Evolutionary conservation across 768 basidiomycete genomes (phyloP).

Genomic region (Cubamyces lactineus): DNA sequence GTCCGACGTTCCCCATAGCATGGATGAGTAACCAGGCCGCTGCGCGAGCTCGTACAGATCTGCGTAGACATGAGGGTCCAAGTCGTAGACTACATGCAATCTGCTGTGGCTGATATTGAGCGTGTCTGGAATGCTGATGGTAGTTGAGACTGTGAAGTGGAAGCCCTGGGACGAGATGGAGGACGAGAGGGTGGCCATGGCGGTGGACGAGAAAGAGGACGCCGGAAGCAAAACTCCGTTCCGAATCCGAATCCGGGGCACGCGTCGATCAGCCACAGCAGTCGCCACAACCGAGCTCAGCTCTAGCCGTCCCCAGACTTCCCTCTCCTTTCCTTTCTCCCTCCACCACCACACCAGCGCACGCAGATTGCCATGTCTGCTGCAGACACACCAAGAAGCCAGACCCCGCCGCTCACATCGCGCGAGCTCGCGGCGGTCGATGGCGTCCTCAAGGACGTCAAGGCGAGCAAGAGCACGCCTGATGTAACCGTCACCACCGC

Average conservation of each 20-base stretch:
- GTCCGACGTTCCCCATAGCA: slow-evolving; percentile 42
- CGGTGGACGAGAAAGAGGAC: not conserved
- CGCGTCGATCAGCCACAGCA: not conserved
- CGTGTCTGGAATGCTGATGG: slow-evolving; percentile 1
- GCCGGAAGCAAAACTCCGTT: slow-evolving; percentile 12
- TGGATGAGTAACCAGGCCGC: slow-evolving; percentile 34
- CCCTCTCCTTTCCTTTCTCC: slow-evolving; percentile 3
- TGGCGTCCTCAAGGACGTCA: slow-evolving; percentile 55
- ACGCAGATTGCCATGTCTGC: slow-evolving; percentile 22
- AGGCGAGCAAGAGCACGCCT: slow-evolving; percentile 34
- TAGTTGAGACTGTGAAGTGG: slow-evolving; percentile 30
- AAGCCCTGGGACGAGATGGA: slow-evolving; percentile 29
- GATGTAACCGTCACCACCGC: slow-evolving; percentile 16
- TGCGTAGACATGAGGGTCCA: slow-evolving; percentile 46
- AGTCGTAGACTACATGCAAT: slow-evolving; percentile 39
- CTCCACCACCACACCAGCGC: not conserved
- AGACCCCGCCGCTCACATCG: slow-evolving; percentile 34
- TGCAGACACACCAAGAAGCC: slow-evolving; percentile 22
- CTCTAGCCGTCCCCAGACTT: not conserved
- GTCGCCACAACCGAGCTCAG: not conserved
- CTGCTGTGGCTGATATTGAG: slow-evolving; percentile 22
- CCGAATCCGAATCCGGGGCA: slow-evolving; percentile 13
- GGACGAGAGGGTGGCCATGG: slow-evolving; percentile 24
- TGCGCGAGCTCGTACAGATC: slow-evolving; percentile 49
- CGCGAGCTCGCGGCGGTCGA: slow-evolving; percentile 55